Evolutionary conservation across 2,329 filamentous ascomycete species (phyloP).

Genomic region (Pestalotiopsis sp.): DNA sequence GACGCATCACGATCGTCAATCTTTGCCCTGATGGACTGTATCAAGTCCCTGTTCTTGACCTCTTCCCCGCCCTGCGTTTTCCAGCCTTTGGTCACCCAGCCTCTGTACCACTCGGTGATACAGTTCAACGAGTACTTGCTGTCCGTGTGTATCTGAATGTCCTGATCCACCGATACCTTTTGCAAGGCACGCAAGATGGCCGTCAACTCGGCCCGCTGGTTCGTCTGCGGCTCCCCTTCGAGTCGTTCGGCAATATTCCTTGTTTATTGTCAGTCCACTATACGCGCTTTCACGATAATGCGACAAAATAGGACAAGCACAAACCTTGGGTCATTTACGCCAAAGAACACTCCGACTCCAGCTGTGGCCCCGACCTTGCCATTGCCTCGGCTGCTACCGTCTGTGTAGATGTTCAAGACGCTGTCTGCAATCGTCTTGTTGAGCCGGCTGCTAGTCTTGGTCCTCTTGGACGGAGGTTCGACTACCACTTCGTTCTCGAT

Average conservation of each 20-base stretch:
- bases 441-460: constrained; percentile 21
- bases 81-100: constrained; percentile 80
- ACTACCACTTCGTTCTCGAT: constrained; percentile 35
- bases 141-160: constrained; percentile 82
- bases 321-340: constrained; percentile 54
- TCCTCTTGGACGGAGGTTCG: constrained; percentile 35
- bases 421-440: constrained; percentile 22
- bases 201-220: constrained; percentile 93
- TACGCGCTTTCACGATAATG: background rate
- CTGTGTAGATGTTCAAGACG: constrained; percentile 58
- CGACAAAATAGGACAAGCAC: constrained; percentile 16
- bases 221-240: constrained; percentile 76
- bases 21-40: constrained; percentile 69
- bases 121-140: constrained; percentile 91
- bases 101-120: constrained; percentile 78
- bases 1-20: constrained; percentile 69
- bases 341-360: constrained; percentile 68
- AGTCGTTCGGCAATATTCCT: constrained; percentile 76
- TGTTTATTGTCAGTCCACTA: background rate
- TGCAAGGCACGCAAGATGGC: constrained; percentile 85
- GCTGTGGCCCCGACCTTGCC: constrained; percentile 56
- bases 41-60: constrained; percentile 86
- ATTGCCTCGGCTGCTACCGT: constrained; percentile 63
- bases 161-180: constrained; percentile 65
- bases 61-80: constrained; percentile 67